Percentiles rank a stretch among this genome's conserved stretches.
Conservation (phyloP, 2,329 filamentous ascomycete species). For the Penicillium oxalicum region DNA sequence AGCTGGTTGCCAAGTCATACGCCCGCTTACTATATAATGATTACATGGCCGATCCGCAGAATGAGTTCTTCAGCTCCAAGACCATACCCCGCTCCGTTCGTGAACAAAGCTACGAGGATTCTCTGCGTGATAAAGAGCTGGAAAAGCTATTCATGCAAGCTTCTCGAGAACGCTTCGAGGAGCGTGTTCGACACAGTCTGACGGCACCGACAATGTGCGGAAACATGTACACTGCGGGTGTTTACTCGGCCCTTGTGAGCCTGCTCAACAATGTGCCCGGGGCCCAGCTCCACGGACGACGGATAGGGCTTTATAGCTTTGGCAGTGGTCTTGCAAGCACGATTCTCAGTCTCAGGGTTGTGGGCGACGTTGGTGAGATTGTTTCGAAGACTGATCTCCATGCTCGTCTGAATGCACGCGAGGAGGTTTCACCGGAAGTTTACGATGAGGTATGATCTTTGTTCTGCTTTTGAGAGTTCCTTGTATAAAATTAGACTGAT, state of each 20-base stretch:
- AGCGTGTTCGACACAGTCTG: slow-evolving; percentile 66
- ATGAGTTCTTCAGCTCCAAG: not conserved
- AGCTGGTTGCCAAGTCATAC: slow-evolving; percentile 82
- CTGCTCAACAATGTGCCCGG: slow-evolving; percentile 1
- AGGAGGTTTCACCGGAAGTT: slow-evolving; percentile 2
- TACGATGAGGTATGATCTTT: not conserved
- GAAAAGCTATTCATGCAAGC: slow-evolving; percentile 83
- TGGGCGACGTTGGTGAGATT: slow-evolving; percentile 1
- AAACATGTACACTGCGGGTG: slow-evolving; percentile 52
- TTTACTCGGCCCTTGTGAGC: slow-evolving; percentile 2
- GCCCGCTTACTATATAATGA: slow-evolving; percentile 80
- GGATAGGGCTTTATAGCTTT: slow-evolving; percentile 3
- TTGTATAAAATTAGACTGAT: not conserved
- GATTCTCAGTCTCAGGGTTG: slow-evolving; percentile 4
- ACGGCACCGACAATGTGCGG: slow-evolving; percentile 70
- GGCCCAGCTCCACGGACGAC: not conserved
- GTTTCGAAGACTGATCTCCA: slow-evolving; percentile 4
- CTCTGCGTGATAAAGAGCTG: slow-evolving; percentile 70
- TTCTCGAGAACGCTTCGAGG: slow-evolving; percentile 76
- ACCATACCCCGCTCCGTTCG: slow-evolving; percentile 49
- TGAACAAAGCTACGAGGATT: slow-evolving; percentile 72
- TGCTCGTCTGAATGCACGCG: slow-evolving; percentile 4
- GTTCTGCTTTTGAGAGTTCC: not conserved
- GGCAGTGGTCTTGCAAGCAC: slow-evolving; percentile 6
- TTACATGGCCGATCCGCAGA: slow-evolving; percentile 62